Conservation (phyloP, 768 basidiomycete genomes). For the Solioccasus polychromus region DNA sequence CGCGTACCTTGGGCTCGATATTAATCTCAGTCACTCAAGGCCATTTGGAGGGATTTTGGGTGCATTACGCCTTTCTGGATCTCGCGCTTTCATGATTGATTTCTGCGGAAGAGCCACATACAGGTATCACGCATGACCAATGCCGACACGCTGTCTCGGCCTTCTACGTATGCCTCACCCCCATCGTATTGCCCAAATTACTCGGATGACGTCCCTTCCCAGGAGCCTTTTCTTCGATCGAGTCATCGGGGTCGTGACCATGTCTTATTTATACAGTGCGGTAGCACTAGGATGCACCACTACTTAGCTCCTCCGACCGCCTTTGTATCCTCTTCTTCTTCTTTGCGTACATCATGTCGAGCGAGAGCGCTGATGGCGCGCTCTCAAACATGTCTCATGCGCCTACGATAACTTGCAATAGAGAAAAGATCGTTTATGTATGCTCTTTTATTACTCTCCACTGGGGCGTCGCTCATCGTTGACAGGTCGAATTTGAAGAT, state of each 20-base stretch:
- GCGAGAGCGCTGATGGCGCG: background rate
- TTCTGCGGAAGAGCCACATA: background rate
- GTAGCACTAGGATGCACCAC: background rate
- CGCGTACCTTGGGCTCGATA: background rate
- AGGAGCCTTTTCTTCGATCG: background rate
- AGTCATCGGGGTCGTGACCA: background rate
- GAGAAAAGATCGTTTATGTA: conserved; percentile 14
- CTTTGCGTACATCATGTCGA: conserved; percentile 6
- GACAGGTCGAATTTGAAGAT: conserved; percentile 39
- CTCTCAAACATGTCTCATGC: background rate
- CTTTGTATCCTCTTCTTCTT: background rate
- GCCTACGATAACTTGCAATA: background rate
- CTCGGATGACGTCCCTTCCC: background rate
- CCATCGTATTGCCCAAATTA: background rate
- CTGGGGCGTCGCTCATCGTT: conserved; percentile 1
- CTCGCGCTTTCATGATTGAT: background rate
- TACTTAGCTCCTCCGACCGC: background rate
- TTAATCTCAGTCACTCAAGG: background rate
- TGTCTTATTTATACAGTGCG: conserved; percentile 13
- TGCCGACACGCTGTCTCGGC: background rate
- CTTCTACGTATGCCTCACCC: background rate
- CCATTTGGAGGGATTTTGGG: background rate
- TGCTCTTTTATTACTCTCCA: background rate
- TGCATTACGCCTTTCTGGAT: no score
- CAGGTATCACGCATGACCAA: background rate